A percentile compares a stretch with the other conserved stretches of the same genome.
These are phyloP conservation scores for Teunomyces kruisii DNA, from an alignment of 805 yeast species.

Conservation along the genomic window DNA sequence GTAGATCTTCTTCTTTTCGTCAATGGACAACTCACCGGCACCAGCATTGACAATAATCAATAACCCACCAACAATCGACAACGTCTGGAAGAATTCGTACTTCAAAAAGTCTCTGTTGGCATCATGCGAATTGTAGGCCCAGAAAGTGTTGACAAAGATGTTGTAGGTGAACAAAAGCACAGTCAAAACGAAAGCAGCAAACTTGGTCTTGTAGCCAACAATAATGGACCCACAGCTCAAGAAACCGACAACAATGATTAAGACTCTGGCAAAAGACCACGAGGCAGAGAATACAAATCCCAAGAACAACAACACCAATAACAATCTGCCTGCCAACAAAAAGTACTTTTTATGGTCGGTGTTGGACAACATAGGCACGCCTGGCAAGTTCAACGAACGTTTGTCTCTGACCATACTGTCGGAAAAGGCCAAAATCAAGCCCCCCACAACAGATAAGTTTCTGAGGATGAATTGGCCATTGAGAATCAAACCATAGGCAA, in stretches of 20 bases:
- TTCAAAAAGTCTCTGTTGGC: constrained; percentile 84
- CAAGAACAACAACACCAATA: constrained; percentile 79
- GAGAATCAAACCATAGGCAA: constrained; percentile 82
- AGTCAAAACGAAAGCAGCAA: constrained; percentile 73
- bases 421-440: constrained; percentile 80
- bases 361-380: constrained; percentile 66
- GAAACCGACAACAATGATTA: constrained; percentile 70
- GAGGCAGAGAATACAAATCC: constrained; percentile 78
- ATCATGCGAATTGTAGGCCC: constrained; percentile 71
- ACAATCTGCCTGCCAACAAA: constrained; percentile 81
- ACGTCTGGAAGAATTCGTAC: constrained; percentile 92
- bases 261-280: constrained; percentile 65
- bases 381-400: constrained; percentile 67
- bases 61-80: constrained; percentile 93
- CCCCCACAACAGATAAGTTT: constrained; percentile 89
- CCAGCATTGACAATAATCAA: constrained; percentile 90
- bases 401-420: constrained; percentile 81
- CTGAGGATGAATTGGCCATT: constrained; percentile 82
- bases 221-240: constrained; percentile 73
- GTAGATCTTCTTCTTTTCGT: constrained; percentile 92
- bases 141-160: constrained; percentile 78
- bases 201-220: constrained; percentile 89
- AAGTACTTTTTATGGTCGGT: constrained; percentile 78
- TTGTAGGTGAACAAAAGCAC: constrained; percentile 74
- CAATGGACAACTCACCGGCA: constrained; percentile 91